phyloP scores from a whole-genome alignment of 2,329 filamentous ascomycete genomes.

The Leptographium galeiforme region DNA sequence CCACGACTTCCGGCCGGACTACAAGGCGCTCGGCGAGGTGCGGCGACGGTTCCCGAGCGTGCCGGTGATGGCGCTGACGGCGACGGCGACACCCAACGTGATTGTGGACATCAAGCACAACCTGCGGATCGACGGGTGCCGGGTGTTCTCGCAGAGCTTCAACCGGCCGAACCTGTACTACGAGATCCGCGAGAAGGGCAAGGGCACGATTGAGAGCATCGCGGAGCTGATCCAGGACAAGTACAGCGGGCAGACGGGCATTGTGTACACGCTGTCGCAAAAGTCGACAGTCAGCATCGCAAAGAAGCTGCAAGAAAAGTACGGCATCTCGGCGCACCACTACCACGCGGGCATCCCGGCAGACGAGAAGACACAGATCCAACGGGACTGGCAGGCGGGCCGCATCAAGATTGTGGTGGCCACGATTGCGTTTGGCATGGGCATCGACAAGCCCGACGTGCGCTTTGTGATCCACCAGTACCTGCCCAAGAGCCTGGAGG shows the following conservation, averaged over 20 bases:
- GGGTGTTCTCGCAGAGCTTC: conserved; percentile 83
- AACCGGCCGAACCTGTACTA: conserved; percentile 93
- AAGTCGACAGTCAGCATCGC: conserved; percentile 75
- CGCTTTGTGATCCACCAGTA: conserved; percentile 91
- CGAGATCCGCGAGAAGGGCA: conserved; percentile 62
- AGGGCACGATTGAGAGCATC: conserved; percentile 39
- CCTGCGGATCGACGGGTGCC: conserved; percentile 65
- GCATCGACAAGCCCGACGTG: conserved; percentile 96
- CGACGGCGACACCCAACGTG: conserved; percentile 87
- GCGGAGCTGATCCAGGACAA: conserved; percentile 55
- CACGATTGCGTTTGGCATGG: conserved; percentile 98
- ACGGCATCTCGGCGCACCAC: conserved; percentile 60
- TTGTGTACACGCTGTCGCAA: conserved; percentile 84
- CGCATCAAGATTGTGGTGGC: conserved; percentile 81
- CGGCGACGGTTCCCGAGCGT: conserved; percentile 61
- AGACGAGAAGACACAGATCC: conserved; percentile 54
- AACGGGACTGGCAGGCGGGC: conserved; percentile 72
- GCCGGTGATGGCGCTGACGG: conserved; percentile 88
- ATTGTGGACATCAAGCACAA: conserved; percentile 86
- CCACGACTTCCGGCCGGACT: conserved; percentile 93
- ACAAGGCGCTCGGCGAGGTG: conserved; percentile 71
- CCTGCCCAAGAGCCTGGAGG: conserved; percentile 88
- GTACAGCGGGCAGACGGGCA: conserved; percentile 65
- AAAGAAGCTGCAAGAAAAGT: conserved; percentile 42
- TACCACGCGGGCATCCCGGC: conserved; percentile 74